phyloP scores from a whole-genome alignment of 31 red algal genomes.

The Odonthalia washingtoniensis region DNA sequence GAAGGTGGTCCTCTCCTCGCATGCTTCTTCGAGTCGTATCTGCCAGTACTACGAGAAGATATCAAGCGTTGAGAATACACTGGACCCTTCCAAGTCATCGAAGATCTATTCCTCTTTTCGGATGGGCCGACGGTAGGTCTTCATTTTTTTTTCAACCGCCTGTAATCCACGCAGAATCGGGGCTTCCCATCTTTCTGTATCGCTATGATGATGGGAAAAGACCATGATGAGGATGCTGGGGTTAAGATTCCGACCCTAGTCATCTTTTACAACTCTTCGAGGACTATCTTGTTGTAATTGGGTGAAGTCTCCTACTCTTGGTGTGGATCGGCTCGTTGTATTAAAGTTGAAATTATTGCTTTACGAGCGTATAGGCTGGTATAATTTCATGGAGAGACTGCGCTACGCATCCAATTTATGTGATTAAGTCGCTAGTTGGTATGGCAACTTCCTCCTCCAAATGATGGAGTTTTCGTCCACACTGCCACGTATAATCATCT shows the following conservation, averaged over 20 bases:
- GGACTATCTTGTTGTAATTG: background rate
- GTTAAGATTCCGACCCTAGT: background rate
- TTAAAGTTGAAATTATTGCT: background rate
- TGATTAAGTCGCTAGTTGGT: background rate
- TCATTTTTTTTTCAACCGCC: background rate
- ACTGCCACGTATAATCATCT: background rate
- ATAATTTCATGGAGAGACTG: background rate
- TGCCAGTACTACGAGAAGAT: slow-evolving; percentile 1
- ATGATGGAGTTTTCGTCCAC: background rate
- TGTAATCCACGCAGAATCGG: too few species aligned
- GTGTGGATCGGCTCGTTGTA: background rate
- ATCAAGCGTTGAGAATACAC: background rate
- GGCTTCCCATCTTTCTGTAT: slow-evolving; percentile 10
- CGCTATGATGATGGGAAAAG: slow-evolving; percentile 1
- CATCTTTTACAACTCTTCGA: background rate
- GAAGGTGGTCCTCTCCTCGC: slow-evolving; percentile 5
- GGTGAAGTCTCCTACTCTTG: background rate
- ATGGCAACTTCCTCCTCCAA: background rate
- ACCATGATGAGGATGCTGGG: background rate
- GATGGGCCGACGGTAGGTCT: background rate
- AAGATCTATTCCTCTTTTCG: slow-evolving; percentile 7
- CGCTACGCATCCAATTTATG: background rate
- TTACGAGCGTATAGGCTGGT: background rate
- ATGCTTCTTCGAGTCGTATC: background rate
- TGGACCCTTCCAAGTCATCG: background rate